Conservation (phyloP, 495 filamentous ascomycete genomes). For the Penicillium turbatum region DNA sequence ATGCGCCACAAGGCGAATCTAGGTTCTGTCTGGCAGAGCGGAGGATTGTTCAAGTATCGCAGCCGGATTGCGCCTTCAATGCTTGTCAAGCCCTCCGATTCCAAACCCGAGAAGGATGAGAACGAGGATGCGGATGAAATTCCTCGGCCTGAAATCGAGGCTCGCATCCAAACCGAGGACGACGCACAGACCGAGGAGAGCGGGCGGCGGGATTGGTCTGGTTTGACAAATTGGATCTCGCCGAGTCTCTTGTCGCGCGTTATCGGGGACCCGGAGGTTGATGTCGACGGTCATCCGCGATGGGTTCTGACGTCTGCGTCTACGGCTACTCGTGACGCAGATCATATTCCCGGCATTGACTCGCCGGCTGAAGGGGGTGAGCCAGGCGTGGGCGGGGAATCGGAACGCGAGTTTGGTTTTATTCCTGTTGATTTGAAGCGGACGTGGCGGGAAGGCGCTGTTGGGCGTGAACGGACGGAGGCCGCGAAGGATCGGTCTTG, state of each 20-base stretch:
- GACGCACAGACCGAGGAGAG: conserved; percentile 32
- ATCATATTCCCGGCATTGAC: conserved; percentile 49
- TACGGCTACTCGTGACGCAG: conserved; percentile 41
- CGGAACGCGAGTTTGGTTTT: conserved; percentile 44
- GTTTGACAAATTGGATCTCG: conserved; percentile 39
- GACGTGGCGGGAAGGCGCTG: conserved; percentile 65
- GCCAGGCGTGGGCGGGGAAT: conserved; percentile 10
- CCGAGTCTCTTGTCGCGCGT: conserved; percentile 38
- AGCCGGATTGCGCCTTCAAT: conserved; percentile 34
- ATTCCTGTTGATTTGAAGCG: conserved; percentile 49
- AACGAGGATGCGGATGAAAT: background rate
- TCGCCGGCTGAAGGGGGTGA: conserved; percentile 11
- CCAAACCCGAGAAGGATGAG: background rate
- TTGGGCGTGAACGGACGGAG: conserved; percentile 69
- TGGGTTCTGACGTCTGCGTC: conserved; percentile 49
- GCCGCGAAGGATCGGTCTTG: conserved; percentile 67
- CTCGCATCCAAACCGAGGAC: conserved; percentile 16
- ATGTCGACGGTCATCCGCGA: conserved; percentile 37
- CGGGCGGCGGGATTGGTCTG: conserved; percentile 37
- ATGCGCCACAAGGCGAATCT: conserved; percentile 44
- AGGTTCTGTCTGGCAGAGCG: conserved; percentile 37
- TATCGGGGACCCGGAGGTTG: conserved; percentile 30
- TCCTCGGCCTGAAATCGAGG: background rate
- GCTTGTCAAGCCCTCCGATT: conserved; percentile 8
- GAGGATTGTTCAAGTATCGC: conserved; percentile 41